Evolutionary conservation across 805 yeast species (phyloP).

Genomic region (Zygosaccharomyces rouxii): DNA sequence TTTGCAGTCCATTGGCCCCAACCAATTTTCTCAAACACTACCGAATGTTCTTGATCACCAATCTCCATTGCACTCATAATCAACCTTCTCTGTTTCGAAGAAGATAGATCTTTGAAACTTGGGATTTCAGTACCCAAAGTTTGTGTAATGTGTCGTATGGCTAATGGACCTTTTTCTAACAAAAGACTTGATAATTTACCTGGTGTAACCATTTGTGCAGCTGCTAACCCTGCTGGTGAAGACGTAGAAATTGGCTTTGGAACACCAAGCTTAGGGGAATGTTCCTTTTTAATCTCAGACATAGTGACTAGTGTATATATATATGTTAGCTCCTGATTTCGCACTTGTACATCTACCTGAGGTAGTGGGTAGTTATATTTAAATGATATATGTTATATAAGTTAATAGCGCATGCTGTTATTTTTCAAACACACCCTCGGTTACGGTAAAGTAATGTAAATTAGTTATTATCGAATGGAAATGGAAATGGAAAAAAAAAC

Average conservation of each 20-base stretch:
- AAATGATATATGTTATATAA: not conserved
- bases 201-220: conserved; percentile 81
- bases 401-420: not conserved
- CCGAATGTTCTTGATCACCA: conserved; percentile 49
- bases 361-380: not conserved
- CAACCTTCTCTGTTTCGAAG: conserved; percentile 83
- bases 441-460: not conserved
- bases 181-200: conserved; percentile 66
- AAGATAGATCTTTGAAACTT: conserved; percentile 71
- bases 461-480: not conserved
- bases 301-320: not conserved
- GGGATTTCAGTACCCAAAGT: conserved; percentile 71
- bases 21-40: conserved; percentile 86
- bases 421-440: not conserved
- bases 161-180: conserved; percentile 74
- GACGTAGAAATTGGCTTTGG: conserved; percentile 54
- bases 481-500: not conserved
- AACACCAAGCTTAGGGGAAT: conserved; percentile 1
- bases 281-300: conserved; percentile 5
- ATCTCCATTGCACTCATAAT: conserved; percentile 85
- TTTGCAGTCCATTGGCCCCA: conserved; percentile 96
- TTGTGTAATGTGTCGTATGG: conserved; percentile 83
- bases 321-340: too few relatives aligned
- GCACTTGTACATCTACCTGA: not conserved
- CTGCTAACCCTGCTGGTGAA: conserved; percentile 83